Percentiles rank a stretch among this genome's conserved stretches.
These are phyloP conservation scores for Calamus simplicifolius DNA, from an alignment of 176 grass and related monocot genomes.

Conservation along the genomic window DNA sequence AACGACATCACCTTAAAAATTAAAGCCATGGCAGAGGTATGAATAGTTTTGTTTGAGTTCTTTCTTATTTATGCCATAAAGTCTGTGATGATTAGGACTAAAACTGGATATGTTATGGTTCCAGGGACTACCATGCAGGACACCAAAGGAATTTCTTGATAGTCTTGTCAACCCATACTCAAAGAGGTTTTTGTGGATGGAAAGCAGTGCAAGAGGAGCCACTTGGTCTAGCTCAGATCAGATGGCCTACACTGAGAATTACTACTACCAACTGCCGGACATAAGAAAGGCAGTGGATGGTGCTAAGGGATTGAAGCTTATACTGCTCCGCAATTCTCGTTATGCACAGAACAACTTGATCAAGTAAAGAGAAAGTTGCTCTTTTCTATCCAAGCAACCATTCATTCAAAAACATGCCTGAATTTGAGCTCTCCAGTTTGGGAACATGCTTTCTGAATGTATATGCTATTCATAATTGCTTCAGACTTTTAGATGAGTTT, in stretches of 20 bases:
- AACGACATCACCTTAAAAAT: constrained; percentile 66
- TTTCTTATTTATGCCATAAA: neutral
- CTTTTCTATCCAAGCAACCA: too few relatives aligned
- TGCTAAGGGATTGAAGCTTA: constrained; percentile 69
- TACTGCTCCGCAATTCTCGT: constrained; percentile 71
- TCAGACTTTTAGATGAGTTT: too few relatives aligned
- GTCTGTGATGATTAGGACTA: neutral
- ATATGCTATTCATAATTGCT: too few relatives aligned
- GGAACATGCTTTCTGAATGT: too few relatives aligned
- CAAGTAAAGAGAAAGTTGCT: neutral
- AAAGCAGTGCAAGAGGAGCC: constrained; percentile 35
- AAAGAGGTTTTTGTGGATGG: constrained; percentile 73
- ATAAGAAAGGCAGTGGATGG: constrained; percentile 25
- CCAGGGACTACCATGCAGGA: constrained; percentile 72
- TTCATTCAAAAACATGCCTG: too few relatives aligned
- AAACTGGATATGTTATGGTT: neutral
- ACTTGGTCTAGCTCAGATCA: constrained; percentile 47
- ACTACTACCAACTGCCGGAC: constrained; percentile 34
- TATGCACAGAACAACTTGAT: constrained; percentile 28
- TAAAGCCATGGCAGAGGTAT: constrained; percentile 98
- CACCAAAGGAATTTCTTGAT: constrained; percentile 62
- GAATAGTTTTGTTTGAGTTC: neutral
- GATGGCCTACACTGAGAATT: constrained; percentile 32
- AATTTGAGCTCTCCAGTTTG: too few relatives aligned
- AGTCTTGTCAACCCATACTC: constrained; percentile 76